These are phyloP conservation scores for Cichorium intybus DNA, from an alignment of 140 eudicot genomes.

Conservation along the genomic window DNA sequence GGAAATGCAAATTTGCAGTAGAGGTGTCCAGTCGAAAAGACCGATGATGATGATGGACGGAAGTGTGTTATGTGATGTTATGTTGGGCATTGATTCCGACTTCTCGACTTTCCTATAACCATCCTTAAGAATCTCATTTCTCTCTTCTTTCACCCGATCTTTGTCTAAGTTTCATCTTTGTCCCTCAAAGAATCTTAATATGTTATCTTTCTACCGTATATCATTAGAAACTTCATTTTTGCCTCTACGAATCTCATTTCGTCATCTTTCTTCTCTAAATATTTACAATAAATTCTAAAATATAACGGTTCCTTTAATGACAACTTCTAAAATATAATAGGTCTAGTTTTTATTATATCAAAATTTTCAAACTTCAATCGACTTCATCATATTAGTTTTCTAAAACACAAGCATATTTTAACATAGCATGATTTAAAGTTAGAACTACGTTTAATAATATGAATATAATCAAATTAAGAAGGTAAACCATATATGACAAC, in stretches of 20 bases:
- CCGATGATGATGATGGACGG: slow-evolving; percentile 23
- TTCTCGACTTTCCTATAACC: slow-evolving; percentile 1
- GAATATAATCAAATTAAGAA: too few relatives aligned
- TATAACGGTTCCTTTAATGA: not conserved
- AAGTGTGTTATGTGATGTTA: slow-evolving; percentile 24
- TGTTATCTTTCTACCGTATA: not conserved
- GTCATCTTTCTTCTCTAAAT: not conserved
- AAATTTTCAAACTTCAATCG: too few relatives aligned
- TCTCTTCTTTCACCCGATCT: not conserved
- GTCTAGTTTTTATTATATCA: too few relatives aligned
- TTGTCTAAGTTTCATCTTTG: not conserved
- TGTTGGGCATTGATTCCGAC: slow-evolving; percentile 36
- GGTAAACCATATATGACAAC: too few relatives aligned
- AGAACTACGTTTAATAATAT: too few relatives aligned
- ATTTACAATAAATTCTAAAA: not conserved
- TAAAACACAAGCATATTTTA: too few relatives aligned
- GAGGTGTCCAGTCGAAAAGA: slow-evolving; percentile 35
- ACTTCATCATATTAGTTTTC: too few relatives aligned
- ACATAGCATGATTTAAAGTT: too few relatives aligned
- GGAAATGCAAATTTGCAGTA: slow-evolving; percentile 8
- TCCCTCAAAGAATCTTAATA: not conserved
- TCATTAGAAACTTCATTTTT: not conserved
- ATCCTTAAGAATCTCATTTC: slow-evolving; percentile 15
- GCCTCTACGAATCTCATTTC: not conserved
- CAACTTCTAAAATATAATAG: not conserved